Evolutionary conservation across 192 early-diverging fungal genomes (phyloP).

Genomic region (Podila horticola): DNA sequence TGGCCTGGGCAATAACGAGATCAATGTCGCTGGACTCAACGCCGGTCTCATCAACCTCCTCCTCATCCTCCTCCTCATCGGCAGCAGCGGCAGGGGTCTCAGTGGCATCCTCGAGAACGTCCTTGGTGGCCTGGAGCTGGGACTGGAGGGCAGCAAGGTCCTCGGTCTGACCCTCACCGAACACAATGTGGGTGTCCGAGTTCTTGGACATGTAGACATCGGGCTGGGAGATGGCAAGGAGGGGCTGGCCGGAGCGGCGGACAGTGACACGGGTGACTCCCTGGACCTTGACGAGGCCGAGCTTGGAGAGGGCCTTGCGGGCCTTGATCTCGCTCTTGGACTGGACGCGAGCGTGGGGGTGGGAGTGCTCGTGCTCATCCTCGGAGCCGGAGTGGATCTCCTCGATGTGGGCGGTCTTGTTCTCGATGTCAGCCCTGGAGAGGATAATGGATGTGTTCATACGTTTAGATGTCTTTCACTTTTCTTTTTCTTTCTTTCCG

Average conservation of each 20-base stretch:
- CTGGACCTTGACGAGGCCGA: constrained; percentile 87
- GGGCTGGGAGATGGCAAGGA: constrained; percentile 90
- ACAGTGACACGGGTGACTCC: constrained; percentile 93
- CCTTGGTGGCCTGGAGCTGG: constrained; percentile 73
- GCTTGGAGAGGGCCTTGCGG: constrained; percentile 93
- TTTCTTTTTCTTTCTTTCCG: too few relatives aligned
- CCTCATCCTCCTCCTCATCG: constrained; percentile 79
- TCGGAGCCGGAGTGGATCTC: constrained; percentile 41
- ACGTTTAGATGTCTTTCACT: too few relatives aligned
- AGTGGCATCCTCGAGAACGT: constrained; percentile 63
- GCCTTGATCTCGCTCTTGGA: constrained; percentile 95
- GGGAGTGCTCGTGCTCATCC: constrained; percentile 32
- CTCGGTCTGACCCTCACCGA: constrained; percentile 93
- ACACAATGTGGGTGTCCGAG: constrained; percentile 96
- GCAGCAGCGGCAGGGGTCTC: constrained; percentile 60
- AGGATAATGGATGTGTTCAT: too few relatives aligned
- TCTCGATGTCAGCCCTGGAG: constrained; percentile 50
- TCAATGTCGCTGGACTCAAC: constrained; percentile 90
- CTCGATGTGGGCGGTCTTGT: constrained; percentile 54
- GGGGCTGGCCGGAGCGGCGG: constrained; percentile 70
- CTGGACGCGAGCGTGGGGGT: constrained; percentile 57
- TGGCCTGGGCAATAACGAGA: constrained; percentile 93
- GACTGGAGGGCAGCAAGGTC: constrained; percentile 79
- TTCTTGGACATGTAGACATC: constrained; percentile 93
- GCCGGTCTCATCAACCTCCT: constrained; percentile 83